Evolutionary conservation across 108 stramenopile genomes (phyloP), one percentile per base, ranked within the genome.

Genomic region (Schizochytrium sp.): DNA sequence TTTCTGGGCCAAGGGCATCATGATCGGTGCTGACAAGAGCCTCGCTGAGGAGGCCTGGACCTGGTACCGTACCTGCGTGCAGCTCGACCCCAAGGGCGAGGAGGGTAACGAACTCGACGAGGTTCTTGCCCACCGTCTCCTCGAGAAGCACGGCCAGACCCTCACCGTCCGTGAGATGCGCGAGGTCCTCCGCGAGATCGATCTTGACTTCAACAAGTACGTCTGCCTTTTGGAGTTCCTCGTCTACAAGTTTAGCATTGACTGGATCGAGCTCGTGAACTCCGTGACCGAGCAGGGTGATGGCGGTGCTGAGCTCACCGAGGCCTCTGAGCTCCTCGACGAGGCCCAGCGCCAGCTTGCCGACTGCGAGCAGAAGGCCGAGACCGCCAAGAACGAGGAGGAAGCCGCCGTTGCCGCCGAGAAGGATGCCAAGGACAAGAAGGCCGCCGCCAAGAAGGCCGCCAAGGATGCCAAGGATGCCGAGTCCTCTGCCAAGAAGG

Each of bases 151-250:
- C 50, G 76, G 76, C 15, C 13, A 46, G 45, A 87, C 90, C 5
- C 55, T 90, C 7, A 90, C 90, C 13, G 90, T 90, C 44, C 44
- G 88, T 56, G 61, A 90, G 87, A 90, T 90, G 90, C 87, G 90
- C 49, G 44, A 57, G 56, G 90, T 69, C 17, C 61, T 90, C 55
- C 44, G 19, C 40, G 88, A 61, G 61, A 90, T 90, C 61, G 90
- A 90, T 88, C 55, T 90, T 4, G 90, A 90, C 49, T 90, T 90
- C 28, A 88, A 90, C 88, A 56, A 56, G 45, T 55, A 46, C 59
- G 88, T 90, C 42, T 57, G 59, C 61, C 61, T 90, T 10, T 13
- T 46, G 50, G 90, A 90, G 88, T 88, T 88, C 88, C 61, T 90
- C 3, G 46, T 90, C 5, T 88, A 88, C 88, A 56, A 72, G 57